Evolutionary conservation across 345 rosid genomes (phyloP), one percentile per base, ranked within the genome.

Genomic region (Linum usitatissimum): DNA sequence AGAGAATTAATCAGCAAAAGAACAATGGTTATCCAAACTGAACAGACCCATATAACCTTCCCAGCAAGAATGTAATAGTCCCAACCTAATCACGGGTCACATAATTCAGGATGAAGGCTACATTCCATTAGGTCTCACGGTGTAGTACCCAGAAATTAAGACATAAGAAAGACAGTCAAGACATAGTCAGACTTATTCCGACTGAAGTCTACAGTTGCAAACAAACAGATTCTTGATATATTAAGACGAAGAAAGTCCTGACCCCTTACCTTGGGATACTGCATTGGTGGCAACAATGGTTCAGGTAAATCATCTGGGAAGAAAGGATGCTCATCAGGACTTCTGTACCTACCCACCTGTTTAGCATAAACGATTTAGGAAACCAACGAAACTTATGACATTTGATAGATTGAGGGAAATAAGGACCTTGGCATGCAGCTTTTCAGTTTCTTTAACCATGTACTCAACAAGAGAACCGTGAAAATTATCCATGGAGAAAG

Each of bases 281-380:
- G 91, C 67, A 90, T 31, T 60, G 97, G 96, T 18, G 97, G 95
- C 71, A 90, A 74, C 72, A 80, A 6, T 30, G 93, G 85, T 70
- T 79, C 83, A 3, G 96, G 96, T 49, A 90, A 64, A 66, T 80
- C 80, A 19, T 82, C 76, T 1, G 86, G 86, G 83, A 86, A 87
- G 83, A 90, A 87, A 9, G 96, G 89, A 73, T 84, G 89, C 70
- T 90, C 96, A 72, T 90, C 97, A 19, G 97, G 97, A 75, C 97
- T 87, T 70, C 84, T 76, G 70, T 82, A 90, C 62, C 96, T 81
- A 62, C 97, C 97, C 53, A 83, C 85, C 95, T 90, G 75, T 71
- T 30, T 20, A 8, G 60, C 18, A 49, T 2, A 36, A 14, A 13
- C 14, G 31, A 4, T 30, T 30, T 31, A 65, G 56, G 19, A 53